Conservation (phyloP, 345 rosid genomes). For the Leavenworthia alabamica region DNA sequence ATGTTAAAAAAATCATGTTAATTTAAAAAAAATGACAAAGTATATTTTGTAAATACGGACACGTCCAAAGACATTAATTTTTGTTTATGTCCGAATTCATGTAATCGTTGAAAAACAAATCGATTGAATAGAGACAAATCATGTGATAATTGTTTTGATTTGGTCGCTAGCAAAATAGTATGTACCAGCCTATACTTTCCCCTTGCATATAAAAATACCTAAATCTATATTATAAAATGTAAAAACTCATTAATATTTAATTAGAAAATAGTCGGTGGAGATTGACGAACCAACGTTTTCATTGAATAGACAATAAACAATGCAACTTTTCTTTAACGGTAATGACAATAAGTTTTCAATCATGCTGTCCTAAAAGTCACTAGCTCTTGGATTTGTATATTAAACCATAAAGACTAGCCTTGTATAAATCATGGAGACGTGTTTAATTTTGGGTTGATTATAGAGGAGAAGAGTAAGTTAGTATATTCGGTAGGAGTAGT, state of each 20-base stretch:
- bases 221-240: background rate
- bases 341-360: background rate
- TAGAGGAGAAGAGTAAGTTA: background rate
- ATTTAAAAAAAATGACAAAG: too few species aligned
- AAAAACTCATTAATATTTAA: too few species aligned
- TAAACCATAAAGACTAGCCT: background rate
- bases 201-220: background rate
- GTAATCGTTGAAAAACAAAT: constrained; percentile 1
- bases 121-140: constrained; percentile 24
- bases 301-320: background rate
- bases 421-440: background rate
- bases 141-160: constrained; percentile 24
- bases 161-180: constrained; percentile 22
- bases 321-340: background rate
- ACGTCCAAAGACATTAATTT: too few species aligned
- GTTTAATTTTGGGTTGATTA: background rate
- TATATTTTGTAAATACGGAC: too few species aligned
- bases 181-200: constrained; percentile 18
- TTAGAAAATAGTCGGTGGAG: constrained; percentile 29
- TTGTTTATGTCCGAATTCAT: background rate
- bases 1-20: too few species aligned
- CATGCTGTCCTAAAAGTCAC: background rate
- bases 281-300: constrained; percentile 13
- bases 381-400: background rate
- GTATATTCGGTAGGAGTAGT: constrained; percentile 11